Evolutionary conservation across 1,284 basidiomycete genomes (phyloP), one percentile per base, ranked within the genome.

Genomic region (Pholiota adiposa): DNA sequence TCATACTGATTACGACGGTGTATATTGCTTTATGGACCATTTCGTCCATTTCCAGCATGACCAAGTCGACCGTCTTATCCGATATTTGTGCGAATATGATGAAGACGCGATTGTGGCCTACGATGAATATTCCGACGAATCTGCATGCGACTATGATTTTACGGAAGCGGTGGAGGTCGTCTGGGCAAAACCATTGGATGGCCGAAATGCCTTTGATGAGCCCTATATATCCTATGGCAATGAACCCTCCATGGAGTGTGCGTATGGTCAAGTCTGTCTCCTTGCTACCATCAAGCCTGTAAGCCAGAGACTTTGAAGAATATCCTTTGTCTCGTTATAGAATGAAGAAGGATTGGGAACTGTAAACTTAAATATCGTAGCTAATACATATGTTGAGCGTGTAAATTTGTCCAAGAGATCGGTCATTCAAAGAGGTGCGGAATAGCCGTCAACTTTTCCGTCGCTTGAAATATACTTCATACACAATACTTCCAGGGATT

Each of bases 151-250:
- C 67, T 27, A 19, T 61, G 1, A 72, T 70, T 68, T 56, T 71
- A 5, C 4, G 3, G 18, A 33, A 5, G 18, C 3, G 3, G 16
- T 51, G 12, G 23, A 19, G 12, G 18, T 51, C 3, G 14, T 51
- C 29, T 51, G 49, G 49, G 29, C 18, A 1, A 70, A 67, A 6
- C 60, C 64, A 0, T 54, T 67, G 16, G 60, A 54, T 4, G 33
- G 58, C 0, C 51, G 53, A 5, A 68, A 67, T 23, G 14, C 48
- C 1, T 70, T 69, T 19, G 34, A 55, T 12, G 58, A 65, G 8
- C 6, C 54, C 0, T 72, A 69, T 38, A 21, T 70, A 1, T 54
- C 59, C 0, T 69, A 68, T 58, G 71, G 71, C 0, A 73, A 74
- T 50, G 67, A 73, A 41, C 51, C 69, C 0, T 23, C 19, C 0